Percentiles rank a stretch among this genome's conserved stretches.
Evolutionary conservation across 768 basidiomycete species (phyloP).

Genomic region (Collybia sordida): DNA sequence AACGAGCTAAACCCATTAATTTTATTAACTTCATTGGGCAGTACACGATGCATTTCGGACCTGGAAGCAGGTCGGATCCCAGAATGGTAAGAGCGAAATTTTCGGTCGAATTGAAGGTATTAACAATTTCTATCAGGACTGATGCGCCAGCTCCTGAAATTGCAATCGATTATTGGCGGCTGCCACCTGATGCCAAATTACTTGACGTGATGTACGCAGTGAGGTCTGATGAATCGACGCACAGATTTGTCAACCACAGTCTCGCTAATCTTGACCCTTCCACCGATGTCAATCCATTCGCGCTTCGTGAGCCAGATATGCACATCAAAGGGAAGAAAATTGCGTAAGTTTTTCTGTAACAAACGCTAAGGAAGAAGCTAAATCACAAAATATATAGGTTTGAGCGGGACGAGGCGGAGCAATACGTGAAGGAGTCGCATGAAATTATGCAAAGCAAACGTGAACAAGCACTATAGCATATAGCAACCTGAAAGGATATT

Average conservation of each 20-base stretch:
- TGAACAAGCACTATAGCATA: too few relatives aligned
- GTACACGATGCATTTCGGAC: conserved; percentile 81
- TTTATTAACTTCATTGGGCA: conserved; percentile 21
- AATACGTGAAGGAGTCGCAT: conserved; percentile 64
- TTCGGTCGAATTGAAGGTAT: background rate
- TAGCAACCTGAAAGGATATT: too few relatives aligned
- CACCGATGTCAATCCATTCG: conserved; percentile 88
- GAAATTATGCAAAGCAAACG: conserved; percentile 41
- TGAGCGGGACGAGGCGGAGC: conserved; percentile 63
- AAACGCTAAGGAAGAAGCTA: background rate
- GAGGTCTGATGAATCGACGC: conserved; percentile 89
- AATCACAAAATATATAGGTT: conserved; percentile 44
- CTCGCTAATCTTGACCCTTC: conserved; percentile 79
- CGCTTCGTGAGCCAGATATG: conserved; percentile 87
- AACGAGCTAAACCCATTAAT: conserved; percentile 2
- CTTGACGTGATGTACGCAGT: conserved; percentile 91
- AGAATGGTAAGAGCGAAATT: conserved; percentile 59
- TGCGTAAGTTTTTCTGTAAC: conserved; percentile 48
- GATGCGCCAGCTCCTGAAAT: conserved; percentile 79
- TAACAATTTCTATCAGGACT: conserved; percentile 39
- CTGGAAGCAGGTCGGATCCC: conserved; percentile 81
- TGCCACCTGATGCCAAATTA: conserved; percentile 69
- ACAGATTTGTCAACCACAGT: conserved; percentile 95
- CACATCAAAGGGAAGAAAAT: conserved; percentile 73
- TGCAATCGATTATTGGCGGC: conserved; percentile 94